phyloP scores from a whole-genome alignment of 306 rosid species.

The Acacia acuminata region DNA sequence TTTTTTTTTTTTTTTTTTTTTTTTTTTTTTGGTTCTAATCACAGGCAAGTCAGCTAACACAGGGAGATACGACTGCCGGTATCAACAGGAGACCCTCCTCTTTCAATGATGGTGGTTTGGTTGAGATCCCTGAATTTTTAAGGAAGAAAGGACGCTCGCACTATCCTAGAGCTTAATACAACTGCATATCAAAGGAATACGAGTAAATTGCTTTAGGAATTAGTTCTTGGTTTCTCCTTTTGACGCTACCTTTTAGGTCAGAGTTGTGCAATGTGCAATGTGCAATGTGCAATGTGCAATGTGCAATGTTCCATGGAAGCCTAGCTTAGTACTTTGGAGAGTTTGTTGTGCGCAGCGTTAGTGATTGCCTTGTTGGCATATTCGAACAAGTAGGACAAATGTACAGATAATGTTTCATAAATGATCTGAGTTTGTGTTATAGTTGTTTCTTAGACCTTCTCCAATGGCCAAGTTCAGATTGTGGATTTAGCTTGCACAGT shows the following conservation, averaged over 20 bases:
- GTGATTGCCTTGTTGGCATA: slow-evolving; percentile 28
- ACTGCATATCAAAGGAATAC: slow-evolving; percentile 35
- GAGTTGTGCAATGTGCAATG: slow-evolving; percentile 34
- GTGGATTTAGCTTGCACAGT: neutral
- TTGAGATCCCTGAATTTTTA: slow-evolving; percentile 87
- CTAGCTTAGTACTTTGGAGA: slow-evolving; percentile 17
- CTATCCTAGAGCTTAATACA: slow-evolving; percentile 63
- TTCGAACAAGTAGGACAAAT: slow-evolving; percentile 21
- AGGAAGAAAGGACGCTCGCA: slow-evolving; percentile 83
- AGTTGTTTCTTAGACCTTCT: neutral
- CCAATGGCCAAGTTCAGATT: neutral
- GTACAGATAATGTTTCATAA: slow-evolving; percentile 29
- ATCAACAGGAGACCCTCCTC: slow-evolving; percentile 63
- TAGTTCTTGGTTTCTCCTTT: slow-evolving; percentile 26
- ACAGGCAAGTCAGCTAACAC: slow-evolving; percentile 64
- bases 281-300: slow-evolving; percentile 37
- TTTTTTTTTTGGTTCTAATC: neutral
- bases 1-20: neutral
- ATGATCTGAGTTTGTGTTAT: slow-evolving; percentile 18
- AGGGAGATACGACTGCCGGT: slow-evolving; percentile 55
- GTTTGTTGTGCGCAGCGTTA: slow-evolving; percentile 19
- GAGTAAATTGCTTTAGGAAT: slow-evolving; percentile 35
- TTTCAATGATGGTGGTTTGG: slow-evolving; percentile 55
- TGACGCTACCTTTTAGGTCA: slow-evolving; percentile 35
- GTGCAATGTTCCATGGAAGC: slow-evolving; percentile 35